Conservation (phyloP, 805 yeast species). For the Lipomyces kockii region DNA sequence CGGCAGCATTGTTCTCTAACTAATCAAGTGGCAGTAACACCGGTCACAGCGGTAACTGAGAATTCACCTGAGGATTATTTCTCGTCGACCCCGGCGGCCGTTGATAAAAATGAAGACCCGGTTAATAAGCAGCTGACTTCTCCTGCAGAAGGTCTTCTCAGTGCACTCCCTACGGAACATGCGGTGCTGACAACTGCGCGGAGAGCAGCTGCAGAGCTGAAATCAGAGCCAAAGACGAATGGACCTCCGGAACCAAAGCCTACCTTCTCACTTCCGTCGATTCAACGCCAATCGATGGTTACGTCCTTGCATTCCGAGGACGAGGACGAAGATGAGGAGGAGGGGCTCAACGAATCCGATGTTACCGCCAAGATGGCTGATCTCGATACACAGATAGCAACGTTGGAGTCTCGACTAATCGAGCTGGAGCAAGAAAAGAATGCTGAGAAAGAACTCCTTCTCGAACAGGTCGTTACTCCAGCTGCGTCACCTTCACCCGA, state of each 20-base stretch:
- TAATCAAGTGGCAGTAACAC: not conserved
- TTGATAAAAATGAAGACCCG: not conserved
- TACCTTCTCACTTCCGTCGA: not conserved
- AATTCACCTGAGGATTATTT: not conserved
- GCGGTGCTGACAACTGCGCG: not conserved
- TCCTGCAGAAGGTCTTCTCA: not conserved
- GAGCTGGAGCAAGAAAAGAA: constrained; percentile 14
- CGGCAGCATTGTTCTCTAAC: not conserved
- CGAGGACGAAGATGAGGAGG: constrained; percentile 32
- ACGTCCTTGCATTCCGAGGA: not conserved
- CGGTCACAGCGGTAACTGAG: not conserved
- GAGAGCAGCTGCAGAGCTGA: not conserved
- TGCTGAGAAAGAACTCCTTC: constrained; percentile 8
- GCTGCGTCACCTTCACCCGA: constrained; percentile 18
- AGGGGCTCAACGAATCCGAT: constrained; percentile 34
- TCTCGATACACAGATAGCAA: constrained; percentile 15
- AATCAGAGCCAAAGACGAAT: not conserved
- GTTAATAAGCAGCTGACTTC: not conserved
- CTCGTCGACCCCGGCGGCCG: not conserved
- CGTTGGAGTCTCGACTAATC: constrained; percentile 15
- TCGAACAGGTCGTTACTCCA: constrained; percentile 18
- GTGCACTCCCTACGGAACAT: not conserved
- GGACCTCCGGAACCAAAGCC: not conserved
- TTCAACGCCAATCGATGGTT: not conserved
- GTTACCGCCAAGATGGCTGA: constrained; percentile 27